These are phyloP conservation scores for Asterionellopsis glacialis DNA, from an alignment of 108 stramenopile species.

Conservation along the genomic window DNA sequence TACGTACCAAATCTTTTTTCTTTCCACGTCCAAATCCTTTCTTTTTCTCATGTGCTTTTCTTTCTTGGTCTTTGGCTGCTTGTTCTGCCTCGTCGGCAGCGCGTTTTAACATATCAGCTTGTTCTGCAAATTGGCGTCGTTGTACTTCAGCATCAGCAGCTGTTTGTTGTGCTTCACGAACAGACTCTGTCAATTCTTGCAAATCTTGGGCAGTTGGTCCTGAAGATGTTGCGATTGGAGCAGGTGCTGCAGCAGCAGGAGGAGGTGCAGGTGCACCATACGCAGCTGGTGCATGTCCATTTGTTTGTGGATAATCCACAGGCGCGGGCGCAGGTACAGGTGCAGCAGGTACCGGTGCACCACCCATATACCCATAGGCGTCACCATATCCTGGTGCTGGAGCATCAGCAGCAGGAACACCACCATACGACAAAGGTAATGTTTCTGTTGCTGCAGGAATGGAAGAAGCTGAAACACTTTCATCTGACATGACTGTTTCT, in stretches of 20 bases:
- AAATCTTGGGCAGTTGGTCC: neutral
- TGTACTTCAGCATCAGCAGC: slow-evolving; percentile 50
- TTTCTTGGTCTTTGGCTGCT: slow-evolving; percentile 21
- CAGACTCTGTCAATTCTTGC: neutral
- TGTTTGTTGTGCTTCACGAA: slow-evolving; percentile 38
- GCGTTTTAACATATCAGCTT: slow-evolving; percentile 51
- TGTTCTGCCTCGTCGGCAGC: slow-evolving; percentile 66
- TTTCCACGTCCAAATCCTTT: slow-evolving; percentile 60
- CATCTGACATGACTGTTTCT: too few species aligned
- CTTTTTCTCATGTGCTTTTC: slow-evolving; percentile 43
- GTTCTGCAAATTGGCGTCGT: slow-evolving; percentile 26
- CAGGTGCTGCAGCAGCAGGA: slow-evolving; percentile 4
- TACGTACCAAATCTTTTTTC: slow-evolving; percentile 50
- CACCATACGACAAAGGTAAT: too few species aligned
- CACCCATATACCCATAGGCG: slow-evolving; percentile 9
- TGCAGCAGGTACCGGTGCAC: slow-evolving; percentile 3
- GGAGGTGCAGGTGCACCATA: neutral
- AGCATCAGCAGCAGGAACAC: neutral
- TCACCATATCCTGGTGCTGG: neutral
- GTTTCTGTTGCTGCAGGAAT: too few species aligned
- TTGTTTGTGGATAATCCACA: neutral
- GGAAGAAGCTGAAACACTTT: too few species aligned
- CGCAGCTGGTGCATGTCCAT: neutral
- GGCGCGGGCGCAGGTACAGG: neutral
- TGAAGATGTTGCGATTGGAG: neutral